Conservation (phyloP, 2,329 filamentous ascomycete genomes). For the Phyllosticta paracitricarpa region DNA sequence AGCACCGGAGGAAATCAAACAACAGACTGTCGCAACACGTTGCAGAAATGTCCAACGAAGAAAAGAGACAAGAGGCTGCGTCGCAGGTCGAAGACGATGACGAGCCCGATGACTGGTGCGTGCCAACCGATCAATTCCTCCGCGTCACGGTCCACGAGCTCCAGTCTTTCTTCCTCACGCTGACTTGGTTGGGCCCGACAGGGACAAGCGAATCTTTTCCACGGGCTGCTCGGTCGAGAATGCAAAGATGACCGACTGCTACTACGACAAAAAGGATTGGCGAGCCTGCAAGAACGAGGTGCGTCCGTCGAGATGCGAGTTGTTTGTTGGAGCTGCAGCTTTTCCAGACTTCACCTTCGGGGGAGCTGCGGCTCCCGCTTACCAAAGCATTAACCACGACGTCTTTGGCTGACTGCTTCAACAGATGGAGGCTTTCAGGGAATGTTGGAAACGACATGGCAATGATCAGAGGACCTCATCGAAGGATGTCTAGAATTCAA, state of each 20-base stretch:
- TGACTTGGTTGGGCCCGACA: constrained; percentile 31
- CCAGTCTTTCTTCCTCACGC: neutral
- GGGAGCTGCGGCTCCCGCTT: constrained; percentile 1
- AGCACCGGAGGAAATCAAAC: neutral
- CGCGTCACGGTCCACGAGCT: neutral
- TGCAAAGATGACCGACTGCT: constrained; percentile 84
- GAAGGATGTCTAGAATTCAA: constrained; percentile 52
- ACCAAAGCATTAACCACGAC: neutral
- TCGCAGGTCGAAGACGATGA: constrained; percentile 53
- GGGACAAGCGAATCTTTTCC: constrained; percentile 97
- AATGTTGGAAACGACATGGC: constrained; percentile 84
- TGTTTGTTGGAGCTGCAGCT: neutral
- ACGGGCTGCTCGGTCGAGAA: constrained; percentile 88
- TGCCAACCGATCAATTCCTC: constrained; percentile 20
- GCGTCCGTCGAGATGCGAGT: constrained; percentile 27
- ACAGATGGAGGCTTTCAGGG: constrained; percentile 81
- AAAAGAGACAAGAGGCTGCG: constrained; percentile 27
- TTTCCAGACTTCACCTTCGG: neutral
- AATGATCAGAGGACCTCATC: constrained; percentile 74
- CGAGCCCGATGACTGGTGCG: constrained; percentile 89
- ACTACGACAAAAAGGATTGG: constrained; percentile 95
- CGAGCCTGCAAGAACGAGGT: constrained; percentile 80
- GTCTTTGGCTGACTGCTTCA: neutral
- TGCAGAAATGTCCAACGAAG: constrained; percentile 47
- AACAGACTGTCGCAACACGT: constrained; percentile 4